These are phyloP conservation scores for Lantana camara DNA, from an alignment of 257 asterid genomes.

Conservation along the genomic window DNA sequence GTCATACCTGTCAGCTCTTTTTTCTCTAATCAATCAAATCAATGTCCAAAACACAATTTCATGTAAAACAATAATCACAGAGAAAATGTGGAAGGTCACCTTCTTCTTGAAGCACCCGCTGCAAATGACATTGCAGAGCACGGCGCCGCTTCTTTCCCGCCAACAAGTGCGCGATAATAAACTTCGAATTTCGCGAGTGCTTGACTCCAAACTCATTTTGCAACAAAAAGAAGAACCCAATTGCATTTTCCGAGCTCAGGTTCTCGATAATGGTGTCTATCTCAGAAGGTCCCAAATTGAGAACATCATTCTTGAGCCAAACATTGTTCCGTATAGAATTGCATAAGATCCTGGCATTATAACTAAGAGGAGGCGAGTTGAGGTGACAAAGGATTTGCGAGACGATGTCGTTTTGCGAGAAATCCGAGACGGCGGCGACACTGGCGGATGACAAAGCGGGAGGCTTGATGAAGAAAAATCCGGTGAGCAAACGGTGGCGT, in stretches of 20 bases:
- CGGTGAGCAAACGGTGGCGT: constrained; percentile 33
- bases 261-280: constrained; percentile 46
- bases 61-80: constrained; percentile 11
- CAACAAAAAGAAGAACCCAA: constrained; percentile 66
- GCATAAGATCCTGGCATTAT: constrained; percentile 28
- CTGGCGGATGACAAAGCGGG: constrained; percentile 31
- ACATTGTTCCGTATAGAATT: constrained; percentile 33
- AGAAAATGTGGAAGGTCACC: constrained; percentile 41
- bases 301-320: constrained; percentile 37
- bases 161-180: constrained; percentile 61
- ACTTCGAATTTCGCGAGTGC: constrained; percentile 44
- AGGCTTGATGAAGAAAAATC: constrained; percentile 19
- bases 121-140: constrained; percentile 57
- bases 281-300: constrained; percentile 42
- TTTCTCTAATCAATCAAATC: neutral
- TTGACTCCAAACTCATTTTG: constrained; percentile 51
- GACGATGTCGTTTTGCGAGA: constrained; percentile 36
- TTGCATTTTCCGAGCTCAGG: constrained; percentile 49
- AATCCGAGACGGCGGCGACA: constrained; percentile 36
- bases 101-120: constrained; percentile 47
- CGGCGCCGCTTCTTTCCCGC: constrained; percentile 55
- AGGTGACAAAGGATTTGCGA: constrained; percentile 45
- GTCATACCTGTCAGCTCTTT: constrained; percentile 3
- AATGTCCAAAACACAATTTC: neutral
- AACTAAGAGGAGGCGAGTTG: constrained; percentile 22